These are phyloP conservation scores for Verticillium dahliae DNA, from an alignment of 2,329 filamentous ascomycete species.

Conservation along the genomic window DNA sequence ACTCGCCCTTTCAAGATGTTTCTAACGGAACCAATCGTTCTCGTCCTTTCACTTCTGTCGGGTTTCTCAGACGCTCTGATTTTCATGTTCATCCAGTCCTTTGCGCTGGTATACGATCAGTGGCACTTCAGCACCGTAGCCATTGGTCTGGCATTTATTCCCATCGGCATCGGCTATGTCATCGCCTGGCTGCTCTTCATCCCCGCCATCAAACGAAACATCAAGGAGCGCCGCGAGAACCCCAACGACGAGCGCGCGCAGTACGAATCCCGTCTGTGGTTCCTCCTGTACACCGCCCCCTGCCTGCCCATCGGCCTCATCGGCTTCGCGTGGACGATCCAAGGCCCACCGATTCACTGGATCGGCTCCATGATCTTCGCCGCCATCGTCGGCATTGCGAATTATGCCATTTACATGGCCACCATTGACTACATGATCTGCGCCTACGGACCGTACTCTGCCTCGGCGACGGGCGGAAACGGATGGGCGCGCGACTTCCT, in stretches of 20 bases:
- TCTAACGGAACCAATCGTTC: conserved; percentile 66
- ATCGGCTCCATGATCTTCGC: conserved; percentile 61
- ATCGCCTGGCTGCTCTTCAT: conserved; percentile 56
- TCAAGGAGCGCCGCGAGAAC: conserved; percentile 41
- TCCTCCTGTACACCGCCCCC: conserved; percentile 55
- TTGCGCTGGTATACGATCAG: conserved; percentile 59
- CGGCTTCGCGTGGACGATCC: conserved; percentile 62
- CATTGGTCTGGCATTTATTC: conserved; percentile 56
- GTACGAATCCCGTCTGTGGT: conserved; percentile 62
- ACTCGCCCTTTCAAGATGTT: conserved; percentile 66
- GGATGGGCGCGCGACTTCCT: conserved; percentile 69
- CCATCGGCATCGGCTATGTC: conserved; percentile 61
- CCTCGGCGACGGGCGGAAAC: conserved; percentile 70
- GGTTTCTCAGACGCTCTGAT: conserved; percentile 71
- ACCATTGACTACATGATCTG: conserved; percentile 75
- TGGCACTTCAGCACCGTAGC: conserved; percentile 55
- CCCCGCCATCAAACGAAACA: conserved; percentile 47
- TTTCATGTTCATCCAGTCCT: conserved; percentile 72
- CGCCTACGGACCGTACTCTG: conserved; percentile 66
- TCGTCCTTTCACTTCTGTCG: conserved; percentile 61
- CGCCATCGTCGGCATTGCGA: conserved; percentile 63
- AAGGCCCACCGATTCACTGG: conserved; percentile 60
- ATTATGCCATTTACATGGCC: conserved; percentile 69
- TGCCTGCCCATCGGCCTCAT: conserved; percentile 61
- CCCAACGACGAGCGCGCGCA: conserved; percentile 53